phyloP scores from a whole-genome alignment of 2,329 filamentous ascomycete species.

The Rhytidhysteron rufulum region DNA sequence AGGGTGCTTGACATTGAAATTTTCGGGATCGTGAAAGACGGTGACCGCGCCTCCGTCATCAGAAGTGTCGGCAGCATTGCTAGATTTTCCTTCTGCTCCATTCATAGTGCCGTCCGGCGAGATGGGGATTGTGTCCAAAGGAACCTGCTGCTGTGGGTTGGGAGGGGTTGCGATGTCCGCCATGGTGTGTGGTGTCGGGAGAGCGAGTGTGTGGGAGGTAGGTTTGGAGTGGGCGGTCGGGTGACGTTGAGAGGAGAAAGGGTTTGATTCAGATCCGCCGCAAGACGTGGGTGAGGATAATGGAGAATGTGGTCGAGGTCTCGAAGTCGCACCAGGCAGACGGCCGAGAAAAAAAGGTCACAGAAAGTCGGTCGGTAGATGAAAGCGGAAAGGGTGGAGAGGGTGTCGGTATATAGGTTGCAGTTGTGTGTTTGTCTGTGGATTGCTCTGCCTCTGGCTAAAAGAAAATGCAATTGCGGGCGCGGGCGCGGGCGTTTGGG shows the following conservation, averaged over 20 bases:
- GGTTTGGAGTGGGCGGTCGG: constrained; percentile 4
- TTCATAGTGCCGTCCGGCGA: constrained; percentile 47
- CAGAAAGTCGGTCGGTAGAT: constrained; percentile 9
- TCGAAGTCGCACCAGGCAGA: constrained; percentile 34
- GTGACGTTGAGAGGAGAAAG: no score
- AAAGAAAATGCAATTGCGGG: constrained; percentile 2
- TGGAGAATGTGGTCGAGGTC: constrained; percentile 11
- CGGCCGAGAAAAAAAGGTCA: constrained; percentile 18
- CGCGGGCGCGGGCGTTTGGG: not conserved
- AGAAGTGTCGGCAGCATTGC: constrained; percentile 37
- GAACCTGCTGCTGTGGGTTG: constrained; percentile 47
- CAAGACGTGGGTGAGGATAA: constrained; percentile 13
- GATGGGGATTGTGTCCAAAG: constrained; percentile 54
- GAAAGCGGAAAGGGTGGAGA: constrained; percentile 11
- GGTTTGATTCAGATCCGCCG: constrained; percentile 9
- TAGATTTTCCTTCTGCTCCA: constrained; percentile 38
- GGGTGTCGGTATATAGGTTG: constrained; percentile 12
- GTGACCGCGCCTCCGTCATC: constrained; percentile 51
- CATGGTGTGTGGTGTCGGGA: constrained; percentile 15
- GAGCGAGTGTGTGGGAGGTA: constrained; percentile 1
- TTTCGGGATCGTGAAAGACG: constrained; percentile 96
- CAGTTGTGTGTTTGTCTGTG: not conserved
- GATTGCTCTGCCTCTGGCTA: not conserved
- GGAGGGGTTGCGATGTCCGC: constrained; percentile 33
- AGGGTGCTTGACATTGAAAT: constrained; percentile 99